A percentile compares a stretch with the other conserved stretches of the same genome.
Conservation (phyloP, 106 monocot species). For the Apostasia ramifera region DNA sequence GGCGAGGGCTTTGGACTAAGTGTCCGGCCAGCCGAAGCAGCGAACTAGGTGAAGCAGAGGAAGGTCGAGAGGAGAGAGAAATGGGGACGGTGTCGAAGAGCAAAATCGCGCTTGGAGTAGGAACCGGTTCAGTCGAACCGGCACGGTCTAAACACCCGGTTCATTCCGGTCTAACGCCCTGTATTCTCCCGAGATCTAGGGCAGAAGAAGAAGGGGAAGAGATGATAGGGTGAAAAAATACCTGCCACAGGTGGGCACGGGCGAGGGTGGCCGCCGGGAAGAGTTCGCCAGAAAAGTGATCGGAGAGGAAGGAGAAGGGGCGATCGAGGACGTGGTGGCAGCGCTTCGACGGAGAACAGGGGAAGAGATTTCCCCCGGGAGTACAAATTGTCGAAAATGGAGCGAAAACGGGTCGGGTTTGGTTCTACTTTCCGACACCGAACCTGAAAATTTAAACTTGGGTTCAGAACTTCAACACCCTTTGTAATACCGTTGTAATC, state of each 20-base stretch:
- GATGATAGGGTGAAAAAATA: not conserved
- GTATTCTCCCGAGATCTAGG: slow-evolving; percentile 1
- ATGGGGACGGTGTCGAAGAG: not conserved
- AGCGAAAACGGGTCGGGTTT: not conserved
- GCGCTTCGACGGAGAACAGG: too few species aligned
- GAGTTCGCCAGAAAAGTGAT: slow-evolving; percentile 1
- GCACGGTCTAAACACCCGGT: not conserved
- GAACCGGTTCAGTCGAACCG: slow-evolving; percentile 1
- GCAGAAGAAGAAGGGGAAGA: not conserved
- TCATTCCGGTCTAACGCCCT: not conserved
- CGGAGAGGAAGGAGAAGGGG: not conserved
- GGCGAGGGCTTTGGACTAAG: too few species aligned
- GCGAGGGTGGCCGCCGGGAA: not conserved
- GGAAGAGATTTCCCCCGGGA: too few species aligned
- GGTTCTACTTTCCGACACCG: not conserved
- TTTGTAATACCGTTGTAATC: too few species aligned
- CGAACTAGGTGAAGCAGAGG: not conserved
- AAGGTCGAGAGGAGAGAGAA: not conserved
- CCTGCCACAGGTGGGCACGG: not conserved
- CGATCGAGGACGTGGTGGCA: not conserved
- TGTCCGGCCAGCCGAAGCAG: not conserved
- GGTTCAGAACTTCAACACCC: too few species aligned
- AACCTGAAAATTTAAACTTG: not conserved
- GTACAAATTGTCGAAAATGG: too few species aligned
- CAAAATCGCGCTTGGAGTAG: not conserved